Conservation (phyloP, 306 rosid species). For the Astragalus glycyphyllos region DNA sequence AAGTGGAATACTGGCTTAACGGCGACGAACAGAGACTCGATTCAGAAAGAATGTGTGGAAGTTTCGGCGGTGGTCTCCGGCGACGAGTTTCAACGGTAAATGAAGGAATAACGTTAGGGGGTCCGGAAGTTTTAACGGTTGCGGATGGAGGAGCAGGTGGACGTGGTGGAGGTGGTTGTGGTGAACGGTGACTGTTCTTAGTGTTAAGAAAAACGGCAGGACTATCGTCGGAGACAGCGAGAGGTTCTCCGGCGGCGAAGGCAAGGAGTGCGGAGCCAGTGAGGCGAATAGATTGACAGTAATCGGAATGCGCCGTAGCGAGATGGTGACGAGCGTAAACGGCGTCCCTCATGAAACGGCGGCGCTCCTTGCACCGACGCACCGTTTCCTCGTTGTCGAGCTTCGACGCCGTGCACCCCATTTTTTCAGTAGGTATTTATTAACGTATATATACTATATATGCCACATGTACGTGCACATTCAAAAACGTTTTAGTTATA, state of each 20-base stretch:
- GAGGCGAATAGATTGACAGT: constrained; percentile 79
- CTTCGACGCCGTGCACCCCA: constrained; percentile 95
- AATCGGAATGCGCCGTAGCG: constrained; percentile 93
- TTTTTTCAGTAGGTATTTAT: constrained; percentile 17
- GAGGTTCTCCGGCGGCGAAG: constrained; percentile 76
- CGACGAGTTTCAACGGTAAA: constrained; percentile 43
- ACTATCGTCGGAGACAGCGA: constrained; percentile 71
- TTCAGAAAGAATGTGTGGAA: constrained; percentile 91
- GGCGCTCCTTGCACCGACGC: constrained; percentile 91
- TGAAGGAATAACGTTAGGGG: constrained; percentile 61
- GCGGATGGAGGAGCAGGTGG: constrained; percentile 50
- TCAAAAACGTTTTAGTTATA: not conserved
- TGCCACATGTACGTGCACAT: constrained; percentile 13
- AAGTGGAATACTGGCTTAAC: constrained; percentile 57
- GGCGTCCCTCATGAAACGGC: constrained; percentile 78
- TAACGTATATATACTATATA: constrained; percentile 35
- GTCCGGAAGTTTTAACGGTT: constrained; percentile 60
- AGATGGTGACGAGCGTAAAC: constrained; percentile 84
- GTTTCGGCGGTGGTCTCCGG: constrained; percentile 65
- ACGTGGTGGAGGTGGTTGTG: constrained; percentile 41
- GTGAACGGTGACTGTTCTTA: constrained; percentile 7
- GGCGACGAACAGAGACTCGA: constrained; percentile 72
- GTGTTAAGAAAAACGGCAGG: constrained; percentile 71
- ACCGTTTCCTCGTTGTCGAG: constrained; percentile 89
- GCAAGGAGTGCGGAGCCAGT: constrained; percentile 77